Percentiles rank a stretch among this genome's conserved stretches.
Evolutionary conservation across 768 basidiomycete genomes (phyloP).

Genomic region (Rhodosporidiobolus sp.): DNA sequence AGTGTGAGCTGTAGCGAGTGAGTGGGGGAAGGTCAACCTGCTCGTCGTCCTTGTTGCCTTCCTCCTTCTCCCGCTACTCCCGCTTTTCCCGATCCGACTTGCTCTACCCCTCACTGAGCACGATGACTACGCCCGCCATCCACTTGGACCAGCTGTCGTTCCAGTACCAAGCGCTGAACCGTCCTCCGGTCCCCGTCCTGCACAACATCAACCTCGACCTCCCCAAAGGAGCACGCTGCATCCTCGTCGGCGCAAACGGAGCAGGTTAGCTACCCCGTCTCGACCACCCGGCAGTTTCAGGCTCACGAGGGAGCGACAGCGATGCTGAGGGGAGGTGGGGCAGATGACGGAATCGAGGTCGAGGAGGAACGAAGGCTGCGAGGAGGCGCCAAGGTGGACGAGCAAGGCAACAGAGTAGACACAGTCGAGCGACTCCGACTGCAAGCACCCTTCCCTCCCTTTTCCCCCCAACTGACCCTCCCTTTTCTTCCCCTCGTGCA

Average conservation of each 20-base stretch:
- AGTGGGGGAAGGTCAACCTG: background rate
- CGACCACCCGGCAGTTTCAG: background rate
- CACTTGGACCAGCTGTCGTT: conserved; percentile 45
- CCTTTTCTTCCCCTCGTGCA: conserved; percentile 43
- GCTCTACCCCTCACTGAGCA: background rate
- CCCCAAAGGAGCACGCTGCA: conserved; percentile 71
- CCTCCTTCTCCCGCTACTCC: background rate
- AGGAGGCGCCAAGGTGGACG: conserved; percentile 48
- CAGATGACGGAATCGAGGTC: background rate
- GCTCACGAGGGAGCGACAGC: background rate
- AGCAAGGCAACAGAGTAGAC: background rate
- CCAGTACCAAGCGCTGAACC: conserved; percentile 57
- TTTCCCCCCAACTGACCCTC: background rate
- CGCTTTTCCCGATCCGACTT: background rate
- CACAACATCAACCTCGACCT: conserved; percentile 64
- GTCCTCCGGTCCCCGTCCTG: conserved; percentile 55
- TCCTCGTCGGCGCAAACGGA: conserved; percentile 91
- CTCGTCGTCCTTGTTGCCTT: background rate
- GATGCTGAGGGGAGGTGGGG: conserved; percentile 1
- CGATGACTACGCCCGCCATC: conserved; percentile 39
- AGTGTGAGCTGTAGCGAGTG: background rate
- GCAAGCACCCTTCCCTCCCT: background rate
- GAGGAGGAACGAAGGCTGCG: background rate
- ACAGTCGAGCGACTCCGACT: background rate
- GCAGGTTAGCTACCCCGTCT: conserved; percentile 56